Percentiles rank a stretch among this genome's conserved stretches.
Conservation (phyloP, 192 early-diverging fungal species). For the Coemansia sp. region DNA sequence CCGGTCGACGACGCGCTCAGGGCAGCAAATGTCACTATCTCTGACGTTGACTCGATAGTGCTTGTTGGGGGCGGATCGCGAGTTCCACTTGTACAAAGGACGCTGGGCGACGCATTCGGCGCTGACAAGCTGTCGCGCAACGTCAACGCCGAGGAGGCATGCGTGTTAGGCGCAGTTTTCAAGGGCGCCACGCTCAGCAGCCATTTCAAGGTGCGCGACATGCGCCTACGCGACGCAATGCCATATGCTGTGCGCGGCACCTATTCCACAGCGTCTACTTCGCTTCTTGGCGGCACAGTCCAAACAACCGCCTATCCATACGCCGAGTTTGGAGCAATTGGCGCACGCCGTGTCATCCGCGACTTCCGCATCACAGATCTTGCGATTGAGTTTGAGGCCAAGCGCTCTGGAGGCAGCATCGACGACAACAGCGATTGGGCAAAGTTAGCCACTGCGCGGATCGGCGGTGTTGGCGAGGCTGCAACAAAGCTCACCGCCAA, state of each 20-base stretch:
- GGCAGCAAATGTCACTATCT: conserved; percentile 63
- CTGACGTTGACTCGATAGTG: conserved; percentile 82
- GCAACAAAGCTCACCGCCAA: conserved; percentile 62
- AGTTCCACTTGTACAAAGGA: conserved; percentile 79
- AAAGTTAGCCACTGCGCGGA: conserved; percentile 44
- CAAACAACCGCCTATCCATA: conserved; percentile 28
- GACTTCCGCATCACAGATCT: conserved; percentile 64
- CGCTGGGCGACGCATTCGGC: conserved; percentile 68
- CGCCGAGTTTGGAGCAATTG: conserved; percentile 64
- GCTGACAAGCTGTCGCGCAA: conserved; percentile 87
- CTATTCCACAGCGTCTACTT: conserved; percentile 60
- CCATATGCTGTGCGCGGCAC: conserved; percentile 47
- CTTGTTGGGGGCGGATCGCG: conserved; percentile 93
- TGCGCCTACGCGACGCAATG: conserved; percentile 83
- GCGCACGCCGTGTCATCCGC: conserved; percentile 82
- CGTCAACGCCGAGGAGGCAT: conserved; percentile 95
- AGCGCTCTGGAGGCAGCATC: conserved; percentile 57
- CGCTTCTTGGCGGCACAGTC: conserved; percentile 54
- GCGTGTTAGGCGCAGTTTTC: conserved; percentile 86
- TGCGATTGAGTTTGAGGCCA: conserved; percentile 73
- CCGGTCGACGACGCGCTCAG: conserved; percentile 75
- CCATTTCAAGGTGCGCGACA: conserved; percentile 83
- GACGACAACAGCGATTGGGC: conserved; percentile 21
- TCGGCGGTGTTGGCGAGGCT: conserved; percentile 71
- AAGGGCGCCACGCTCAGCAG: conserved; percentile 79